Evolutionary conservation across 768 basidiomycete genomes (phyloP), one percentile per base, ranked within the genome.

Genomic region (Boletus pseudo-olivaceus): DNA sequence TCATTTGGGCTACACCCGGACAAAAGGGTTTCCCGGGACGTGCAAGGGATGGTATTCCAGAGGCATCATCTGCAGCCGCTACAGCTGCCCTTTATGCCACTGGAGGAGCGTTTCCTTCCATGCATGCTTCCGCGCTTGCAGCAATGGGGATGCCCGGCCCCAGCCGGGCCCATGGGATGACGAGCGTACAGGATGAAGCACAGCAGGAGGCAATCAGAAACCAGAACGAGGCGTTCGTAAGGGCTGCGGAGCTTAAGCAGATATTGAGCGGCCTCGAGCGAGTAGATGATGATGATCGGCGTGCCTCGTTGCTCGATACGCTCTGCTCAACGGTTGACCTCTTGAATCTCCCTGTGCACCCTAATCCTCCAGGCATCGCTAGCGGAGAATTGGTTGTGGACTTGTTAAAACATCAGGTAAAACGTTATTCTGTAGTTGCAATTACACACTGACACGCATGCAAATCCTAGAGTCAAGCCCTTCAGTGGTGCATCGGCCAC

Each of bases 401-500:
- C 64, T 72, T 96, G 43, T 66, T 96, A 27, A 88, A 82, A 56
- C 94, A 95, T 62, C 93, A 96, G 77, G 91, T 87, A 38, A 41
- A 47, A 14, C 3, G 37, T 37, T 17, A 15, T 27, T 41, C 14
- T 26, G 37, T 5, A 14, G 5, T 30, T 17, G 35, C 52, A 35
- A 41, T 37, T 20, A 23, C 26, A 8, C 2, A 6, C 37, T 53
- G 20, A 57, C 27, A 11, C 26, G 5, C 41, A 15, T 35, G 38
- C 60, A 10, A 48, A 29, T 23, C 40, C 14, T 51, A 93, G 91
- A 84, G 74, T 47, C 91, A 94, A 82, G 92, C 84, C 1, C 70
- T 94, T 41, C 82, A 86, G 63, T 97, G 94, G 93, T 90, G 90
- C 61, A 77, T 95, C 29, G 80, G 84, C 15, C 82, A 76, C 27